Base-by-base conservation (phyloP, 2,329 filamentous ascomycete species). In the Aspergillus nomiae region DNA sequence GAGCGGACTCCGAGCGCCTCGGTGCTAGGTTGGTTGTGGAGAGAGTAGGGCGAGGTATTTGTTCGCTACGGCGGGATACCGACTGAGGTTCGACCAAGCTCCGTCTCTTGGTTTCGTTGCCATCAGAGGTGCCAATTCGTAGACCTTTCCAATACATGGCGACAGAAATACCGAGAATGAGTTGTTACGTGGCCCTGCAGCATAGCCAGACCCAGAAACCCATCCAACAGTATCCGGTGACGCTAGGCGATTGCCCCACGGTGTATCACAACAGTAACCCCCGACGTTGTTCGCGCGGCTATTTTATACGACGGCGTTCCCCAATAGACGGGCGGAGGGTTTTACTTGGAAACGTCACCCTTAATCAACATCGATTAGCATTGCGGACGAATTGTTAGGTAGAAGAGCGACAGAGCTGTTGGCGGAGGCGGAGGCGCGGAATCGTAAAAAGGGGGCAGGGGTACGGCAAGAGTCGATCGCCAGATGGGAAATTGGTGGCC, bases 81-180 rank as follows among this genome's bases (percentile, higher is more conserved):
- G 69, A 34, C 48, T 71, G 69, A 32, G 71, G 65, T 58, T 77
- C 74, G 38, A 74, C 64, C 56, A 72, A 65, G 64, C 71, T 76
- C 56, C 74, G 76, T 68, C 74, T 69, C 67, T 77, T 78, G 58
- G 74, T 70, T 45, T 72, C 71, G 67, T 66, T 73, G 65, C 67
- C 68, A 66, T 78, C 74, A 60, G 68, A 65, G 56, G 74, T 67
- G 64, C 72, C 71, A 45, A 78, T 70, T 60, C 77, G 74, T 60
- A 78, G 69, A 57, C 73, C 74, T 73, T 77, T 77, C 75, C 77
- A 78, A 76, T 77, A 74, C 77, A 79, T 79, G 68, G 67, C 71
- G 72, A 67, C 68, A 62, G 58, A 28, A 67, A 70, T 60, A 64
- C 58, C 67, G 58, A 46, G 61, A 60, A 54, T 50, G 59, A 57